A percentile compares a stretch with the other conserved stretches of the same genome.
Evolutionary conservation across 140 eudicot genomes (phyloP).

Genomic region (Flaveria floridana): DNA sequence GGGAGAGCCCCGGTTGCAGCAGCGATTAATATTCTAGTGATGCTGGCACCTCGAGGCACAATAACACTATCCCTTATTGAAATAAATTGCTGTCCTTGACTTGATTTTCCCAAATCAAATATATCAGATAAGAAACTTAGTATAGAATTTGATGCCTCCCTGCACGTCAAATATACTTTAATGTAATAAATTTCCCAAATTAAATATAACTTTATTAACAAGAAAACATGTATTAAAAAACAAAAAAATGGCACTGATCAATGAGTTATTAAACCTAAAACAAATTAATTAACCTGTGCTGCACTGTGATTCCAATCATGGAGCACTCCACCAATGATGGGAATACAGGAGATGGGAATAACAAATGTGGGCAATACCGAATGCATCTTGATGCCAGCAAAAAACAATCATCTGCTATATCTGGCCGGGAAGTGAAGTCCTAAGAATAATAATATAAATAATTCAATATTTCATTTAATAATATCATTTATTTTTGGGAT

Average conservation of each 20-base stretch:
- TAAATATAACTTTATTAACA: background rate
- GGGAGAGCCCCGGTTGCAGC: constrained; percentile 95
- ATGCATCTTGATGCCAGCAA: constrained; percentile 95
- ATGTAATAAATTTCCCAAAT: background rate
- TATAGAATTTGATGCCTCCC: constrained; percentile 99
- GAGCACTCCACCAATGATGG: constrained; percentile 84
- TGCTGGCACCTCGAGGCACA: constrained; percentile 73
- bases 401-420: constrained; percentile 96
- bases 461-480: constrained; percentile 2
- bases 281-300: constrained; percentile 64
- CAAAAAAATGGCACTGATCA: background rate
- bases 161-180: constrained; percentile 33
- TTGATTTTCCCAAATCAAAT: constrained; percentile 75
- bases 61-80: constrained; percentile 69
- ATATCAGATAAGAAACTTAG: constrained; percentile 84
- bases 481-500: background rate
- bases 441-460: constrained; percentile 26
- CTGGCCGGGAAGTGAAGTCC: constrained; percentile 92
- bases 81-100: constrained; percentile 58
- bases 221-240: background rate
- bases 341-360: constrained; percentile 76
- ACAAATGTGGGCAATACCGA: constrained; percentile 89
- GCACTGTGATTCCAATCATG: constrained; percentile 91
- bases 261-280: background rate
- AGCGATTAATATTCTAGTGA: constrained; percentile 85